Percentiles rank a stretch among this genome's conserved stretches.
phyloP scores from a whole-genome alignment of 768 basidiomycete genomes.

The Leucogyrophana mollusca region DNA sequence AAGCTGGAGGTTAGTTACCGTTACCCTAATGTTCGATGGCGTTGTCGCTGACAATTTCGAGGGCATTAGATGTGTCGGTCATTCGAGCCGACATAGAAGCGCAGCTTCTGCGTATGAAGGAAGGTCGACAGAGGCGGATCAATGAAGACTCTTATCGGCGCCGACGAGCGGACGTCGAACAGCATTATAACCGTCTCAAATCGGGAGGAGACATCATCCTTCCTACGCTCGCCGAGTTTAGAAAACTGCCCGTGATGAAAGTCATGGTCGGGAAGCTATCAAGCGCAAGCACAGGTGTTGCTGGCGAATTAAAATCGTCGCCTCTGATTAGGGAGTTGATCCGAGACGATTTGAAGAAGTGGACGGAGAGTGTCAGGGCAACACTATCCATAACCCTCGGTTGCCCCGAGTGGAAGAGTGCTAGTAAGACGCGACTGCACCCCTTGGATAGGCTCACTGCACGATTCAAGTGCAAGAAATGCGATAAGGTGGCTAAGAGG shows the following conservation, averaged over 20 bases:
- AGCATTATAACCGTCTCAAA: constrained; percentile 46
- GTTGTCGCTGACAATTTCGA: too few relatives aligned
- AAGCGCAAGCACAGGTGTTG: constrained; percentile 11
- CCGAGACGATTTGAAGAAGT: constrained; percentile 42
- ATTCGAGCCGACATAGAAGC: constrained; percentile 22
- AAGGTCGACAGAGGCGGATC: constrained; percentile 23
- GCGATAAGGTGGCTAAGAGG: constrained; percentile 35
- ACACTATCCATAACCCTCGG: constrained; percentile 49
- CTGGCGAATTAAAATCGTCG: constrained; percentile 27
- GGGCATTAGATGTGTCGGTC: constrained; percentile 15
- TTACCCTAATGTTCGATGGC: too few relatives aligned
- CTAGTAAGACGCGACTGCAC: constrained; percentile 45
- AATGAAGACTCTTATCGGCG: constrained; percentile 24
- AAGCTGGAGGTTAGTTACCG: constrained; percentile 31
- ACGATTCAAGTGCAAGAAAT: constrained; percentile 55
- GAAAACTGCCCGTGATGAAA: constrained; percentile 44
- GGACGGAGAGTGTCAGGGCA: constrained; percentile 45
- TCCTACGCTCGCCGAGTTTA: constrained; percentile 49
- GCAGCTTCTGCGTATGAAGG: constrained; percentile 26
- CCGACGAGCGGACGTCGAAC: constrained; percentile 35
- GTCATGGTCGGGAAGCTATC: constrained; percentile 27
- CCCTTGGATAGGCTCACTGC: constrained; percentile 60
- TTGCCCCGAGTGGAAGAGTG: constrained; percentile 46
- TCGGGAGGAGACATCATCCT: constrained; percentile 32
- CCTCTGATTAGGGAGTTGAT: constrained; percentile 38